Evolutionary conservation across 139 green algal genomes (phyloP).

Genomic region (Choricystis sp.): DNA sequence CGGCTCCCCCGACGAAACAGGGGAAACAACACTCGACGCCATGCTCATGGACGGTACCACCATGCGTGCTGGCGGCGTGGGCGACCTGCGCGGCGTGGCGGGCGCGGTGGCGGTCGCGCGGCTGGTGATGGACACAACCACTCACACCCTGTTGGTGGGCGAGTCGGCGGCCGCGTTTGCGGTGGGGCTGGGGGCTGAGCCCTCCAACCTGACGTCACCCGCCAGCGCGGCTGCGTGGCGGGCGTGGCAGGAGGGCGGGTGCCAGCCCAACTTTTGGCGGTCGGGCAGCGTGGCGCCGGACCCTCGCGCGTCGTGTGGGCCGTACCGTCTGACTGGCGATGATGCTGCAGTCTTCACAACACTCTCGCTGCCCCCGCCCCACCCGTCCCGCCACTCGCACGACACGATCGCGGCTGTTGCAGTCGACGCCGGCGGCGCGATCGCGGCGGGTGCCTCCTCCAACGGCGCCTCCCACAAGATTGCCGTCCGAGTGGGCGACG

Average conservation of each 20-base stretch:
- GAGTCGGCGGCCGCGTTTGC: conserved; percentile 43
- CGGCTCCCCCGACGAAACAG: conserved; percentile 22
- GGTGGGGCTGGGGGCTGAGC: conserved; percentile 23
- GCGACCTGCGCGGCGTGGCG: conserved; percentile 23
- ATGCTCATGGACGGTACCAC: conserved; percentile 54
- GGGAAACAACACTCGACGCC: conserved; percentile 52
- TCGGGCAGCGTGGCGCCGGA: conserved; percentile 26
- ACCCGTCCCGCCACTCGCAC: conserved; percentile 15
- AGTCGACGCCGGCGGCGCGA: conserved; percentile 22
- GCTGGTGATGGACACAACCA: conserved; percentile 38
- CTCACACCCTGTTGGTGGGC: conserved; percentile 48
- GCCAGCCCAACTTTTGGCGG: conserved; percentile 57
- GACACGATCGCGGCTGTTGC: conserved; percentile 62
- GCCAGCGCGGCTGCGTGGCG: neutral
- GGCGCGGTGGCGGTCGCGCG: conserved; percentile 26
- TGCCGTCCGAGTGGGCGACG: conserved; percentile 45
- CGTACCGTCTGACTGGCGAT: conserved; percentile 20
- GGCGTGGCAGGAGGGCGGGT: conserved; percentile 17
- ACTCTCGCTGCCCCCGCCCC: neutral
- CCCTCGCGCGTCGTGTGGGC: conserved; percentile 25
- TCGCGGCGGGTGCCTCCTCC: conserved; percentile 26
- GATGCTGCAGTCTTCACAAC: conserved; percentile 2
- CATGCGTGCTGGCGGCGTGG: conserved; percentile 49
- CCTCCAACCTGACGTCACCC: conserved; percentile 13
- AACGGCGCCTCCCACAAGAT: conserved; percentile 46